phyloP scores from a whole-genome alignment of 2,329 filamentous ascomycete species.

The Escovopsis sp. region DNA sequence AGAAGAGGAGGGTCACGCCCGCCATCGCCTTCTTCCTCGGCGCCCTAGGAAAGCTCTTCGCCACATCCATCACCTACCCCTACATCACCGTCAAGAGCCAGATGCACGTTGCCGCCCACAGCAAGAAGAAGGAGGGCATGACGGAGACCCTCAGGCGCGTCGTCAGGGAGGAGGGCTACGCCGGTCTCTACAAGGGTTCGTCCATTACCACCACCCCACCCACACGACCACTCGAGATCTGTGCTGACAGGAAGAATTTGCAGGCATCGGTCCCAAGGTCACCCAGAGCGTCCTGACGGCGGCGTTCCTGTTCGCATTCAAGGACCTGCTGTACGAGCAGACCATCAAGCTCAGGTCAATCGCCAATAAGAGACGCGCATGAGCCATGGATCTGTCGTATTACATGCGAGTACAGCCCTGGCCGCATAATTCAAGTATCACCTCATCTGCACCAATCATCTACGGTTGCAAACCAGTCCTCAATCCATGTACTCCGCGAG shows the following conservation, averaged over 20 bases:
- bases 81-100: slow-evolving; percentile 98
- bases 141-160: slow-evolving; percentile 63
- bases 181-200: slow-evolving; percentile 82
- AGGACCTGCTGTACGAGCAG: slow-evolving; percentile 85
- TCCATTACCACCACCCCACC: slow-evolving; percentile 3
- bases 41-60: slow-evolving; percentile 85
- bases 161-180: slow-evolving; percentile 77
- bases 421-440: no score
- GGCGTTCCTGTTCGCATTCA: slow-evolving; percentile 93
- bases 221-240: no score
- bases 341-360: slow-evolving; percentile 49
- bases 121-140: slow-evolving; percentile 68
- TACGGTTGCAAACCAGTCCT: no score
- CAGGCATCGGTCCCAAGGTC: slow-evolving; percentile 90
- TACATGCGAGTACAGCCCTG: no score
- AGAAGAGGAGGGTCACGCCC: slow-evolving; percentile 57
- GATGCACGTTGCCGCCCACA: slow-evolving; percentile 79
- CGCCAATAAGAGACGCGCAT: slow-evolving; percentile 20
- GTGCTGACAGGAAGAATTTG: not conserved
- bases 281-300: slow-evolving; percentile 94
- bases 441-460: no score
- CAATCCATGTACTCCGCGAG: no score
- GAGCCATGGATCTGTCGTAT: no score
- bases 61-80: slow-evolving; percentile 87
- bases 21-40: slow-evolving; percentile 82